Percentiles rank a stretch among this genome's conserved stretches.
These are phyloP conservation scores for Aspergillus sparsus DNA, from an alignment of 495 filamentous ascomycete species.

Conservation along the genomic window DNA sequence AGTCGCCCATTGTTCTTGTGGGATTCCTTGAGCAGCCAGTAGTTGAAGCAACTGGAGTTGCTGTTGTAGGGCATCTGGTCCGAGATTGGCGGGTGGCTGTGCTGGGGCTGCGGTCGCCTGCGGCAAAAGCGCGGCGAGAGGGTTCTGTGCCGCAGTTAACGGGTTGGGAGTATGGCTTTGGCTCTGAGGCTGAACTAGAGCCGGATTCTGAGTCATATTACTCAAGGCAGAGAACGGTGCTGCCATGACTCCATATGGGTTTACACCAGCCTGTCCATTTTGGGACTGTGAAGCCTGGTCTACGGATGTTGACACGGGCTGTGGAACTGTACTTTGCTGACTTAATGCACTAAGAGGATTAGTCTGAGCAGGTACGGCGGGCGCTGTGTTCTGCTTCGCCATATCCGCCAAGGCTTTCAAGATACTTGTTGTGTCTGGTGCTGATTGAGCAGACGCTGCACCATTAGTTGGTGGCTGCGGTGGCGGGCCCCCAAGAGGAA, in stretches of 20 bases:
- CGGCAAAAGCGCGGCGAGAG: slow-evolving; percentile 50
- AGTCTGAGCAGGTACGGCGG: slow-evolving; percentile 49
- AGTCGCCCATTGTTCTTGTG: slow-evolving; percentile 61
- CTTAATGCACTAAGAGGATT: slow-evolving; percentile 59
- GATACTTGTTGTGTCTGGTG: slow-evolving; percentile 68
- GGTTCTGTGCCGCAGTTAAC: slow-evolving; percentile 43
- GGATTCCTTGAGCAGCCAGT: slow-evolving; percentile 58
- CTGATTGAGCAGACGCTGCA: slow-evolving; percentile 36
- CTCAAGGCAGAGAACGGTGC: slow-evolving; percentile 50
- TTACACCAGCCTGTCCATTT: slow-evolving; percentile 57
- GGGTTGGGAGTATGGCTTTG: slow-evolving; percentile 47
- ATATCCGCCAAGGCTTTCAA: slow-evolving; percentile 83
- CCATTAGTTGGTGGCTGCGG: slow-evolving; percentile 44
- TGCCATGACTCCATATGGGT: slow-evolving; percentile 57
- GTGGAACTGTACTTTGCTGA: slow-evolving; percentile 47
- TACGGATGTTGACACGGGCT: slow-evolving; percentile 49
- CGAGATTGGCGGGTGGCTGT: slow-evolving; percentile 35
- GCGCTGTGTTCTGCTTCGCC: slow-evolving; percentile 73
- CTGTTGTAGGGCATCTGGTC: slow-evolving; percentile 51
- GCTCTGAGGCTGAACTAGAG: slow-evolving; percentile 51
- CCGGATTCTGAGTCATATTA: slow-evolving; percentile 39
- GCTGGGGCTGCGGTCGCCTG: slow-evolving; percentile 37
- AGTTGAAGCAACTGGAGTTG: slow-evolving; percentile 64
- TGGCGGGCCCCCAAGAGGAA: slow-evolving; percentile 33
- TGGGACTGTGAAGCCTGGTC: slow-evolving; percentile 46